These are phyloP conservation scores for Verticillium zaregamsianum DNA, from an alignment of 2,329 filamentous ascomycete genomes.

Conservation along the genomic window DNA sequence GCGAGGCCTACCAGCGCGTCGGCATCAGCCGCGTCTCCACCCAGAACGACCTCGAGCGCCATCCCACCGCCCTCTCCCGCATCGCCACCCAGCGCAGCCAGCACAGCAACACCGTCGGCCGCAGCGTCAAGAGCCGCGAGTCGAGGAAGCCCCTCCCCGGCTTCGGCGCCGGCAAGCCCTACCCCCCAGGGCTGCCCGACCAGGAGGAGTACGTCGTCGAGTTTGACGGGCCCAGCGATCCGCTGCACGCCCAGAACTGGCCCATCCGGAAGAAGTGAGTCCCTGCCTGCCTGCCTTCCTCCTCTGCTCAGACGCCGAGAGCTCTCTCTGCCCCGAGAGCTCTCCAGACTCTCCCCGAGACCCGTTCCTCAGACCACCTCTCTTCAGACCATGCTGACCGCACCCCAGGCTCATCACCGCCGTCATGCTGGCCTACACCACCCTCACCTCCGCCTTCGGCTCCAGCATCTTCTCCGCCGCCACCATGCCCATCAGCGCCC, in stretches of 20 bases:
- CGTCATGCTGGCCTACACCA: slow-evolving; percentile 68
- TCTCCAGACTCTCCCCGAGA: background rate
- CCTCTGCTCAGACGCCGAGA: too few species aligned
- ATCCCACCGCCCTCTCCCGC: slow-evolving; percentile 64
- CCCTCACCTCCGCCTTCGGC: slow-evolving; percentile 66
- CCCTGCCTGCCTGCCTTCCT: too few species aligned
- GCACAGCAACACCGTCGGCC: slow-evolving; percentile 69
- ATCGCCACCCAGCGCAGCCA: slow-evolving; percentile 69
- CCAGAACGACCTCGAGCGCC: slow-evolving; percentile 62
- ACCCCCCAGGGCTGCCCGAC: slow-evolving; percentile 64
- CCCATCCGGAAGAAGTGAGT: slow-evolving; percentile 69
- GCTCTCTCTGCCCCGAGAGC: too few species aligned
- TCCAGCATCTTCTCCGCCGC: slow-evolving; percentile 73
- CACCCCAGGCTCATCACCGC: slow-evolving; percentile 52
- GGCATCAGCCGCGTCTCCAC: slow-evolving; percentile 60
- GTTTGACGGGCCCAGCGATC: slow-evolving; percentile 80
- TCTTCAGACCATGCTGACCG: slow-evolving; percentile 1
- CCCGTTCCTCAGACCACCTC: slow-evolving; percentile 5
- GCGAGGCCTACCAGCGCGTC: slow-evolving; percentile 29
- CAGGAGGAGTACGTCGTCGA: slow-evolving; percentile 77
- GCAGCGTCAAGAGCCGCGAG: slow-evolving; percentile 40
- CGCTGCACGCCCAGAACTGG: slow-evolving; percentile 87
- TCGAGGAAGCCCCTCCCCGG: slow-evolving; percentile 57
- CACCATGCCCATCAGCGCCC: slow-evolving; percentile 47
- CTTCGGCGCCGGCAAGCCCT: slow-evolving; percentile 72